Percentiles rank a stretch among this genome's conserved stretches.
These are phyloP conservation scores for Penicillium desertorum DNA, from an alignment of 495 filamentous ascomycete species.

Conservation along the genomic window DNA sequence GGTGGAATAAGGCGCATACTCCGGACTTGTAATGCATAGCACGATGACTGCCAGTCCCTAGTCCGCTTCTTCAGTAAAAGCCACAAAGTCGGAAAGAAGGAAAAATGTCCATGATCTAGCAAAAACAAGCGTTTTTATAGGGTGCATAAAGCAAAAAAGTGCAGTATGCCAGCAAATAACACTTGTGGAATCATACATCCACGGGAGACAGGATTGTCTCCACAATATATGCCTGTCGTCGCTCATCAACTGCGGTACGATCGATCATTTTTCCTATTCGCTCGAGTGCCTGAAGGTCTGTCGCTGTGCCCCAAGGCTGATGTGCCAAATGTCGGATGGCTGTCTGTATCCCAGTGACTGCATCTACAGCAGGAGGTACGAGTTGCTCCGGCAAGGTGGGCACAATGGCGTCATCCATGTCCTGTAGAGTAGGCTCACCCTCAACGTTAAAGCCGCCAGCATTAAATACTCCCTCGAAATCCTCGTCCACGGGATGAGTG, in stretches of 20 bases:
- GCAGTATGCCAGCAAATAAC: too few species aligned
- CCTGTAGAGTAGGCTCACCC: background rate
- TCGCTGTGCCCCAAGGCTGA: background rate
- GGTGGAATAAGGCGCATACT: too few species aligned
- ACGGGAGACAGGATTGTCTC: too few species aligned
- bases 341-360: conserved; percentile 3
- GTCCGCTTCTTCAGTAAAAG: too few species aligned
- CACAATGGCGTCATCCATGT: conserved; percentile 9
- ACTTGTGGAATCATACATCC: too few species aligned
- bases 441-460: background rate
- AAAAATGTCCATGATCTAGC: too few species aligned
- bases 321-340: conserved; percentile 9
- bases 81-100: too few species aligned
- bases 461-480: background rate
- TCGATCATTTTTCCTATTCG: conserved; percentile 1
- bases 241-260: background rate
- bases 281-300: conserved; percentile 2
- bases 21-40: too few species aligned
- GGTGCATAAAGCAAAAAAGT: too few species aligned
- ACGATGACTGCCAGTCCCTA: too few species aligned
- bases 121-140: too few species aligned
- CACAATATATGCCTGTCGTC: background rate
- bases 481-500: conserved; percentile 5
- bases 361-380: background rate
- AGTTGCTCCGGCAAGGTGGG: background rate